phyloP scores from a whole-genome alignment of 169 alveolate genomes.

The Besnoitia besnoiti region DNA sequence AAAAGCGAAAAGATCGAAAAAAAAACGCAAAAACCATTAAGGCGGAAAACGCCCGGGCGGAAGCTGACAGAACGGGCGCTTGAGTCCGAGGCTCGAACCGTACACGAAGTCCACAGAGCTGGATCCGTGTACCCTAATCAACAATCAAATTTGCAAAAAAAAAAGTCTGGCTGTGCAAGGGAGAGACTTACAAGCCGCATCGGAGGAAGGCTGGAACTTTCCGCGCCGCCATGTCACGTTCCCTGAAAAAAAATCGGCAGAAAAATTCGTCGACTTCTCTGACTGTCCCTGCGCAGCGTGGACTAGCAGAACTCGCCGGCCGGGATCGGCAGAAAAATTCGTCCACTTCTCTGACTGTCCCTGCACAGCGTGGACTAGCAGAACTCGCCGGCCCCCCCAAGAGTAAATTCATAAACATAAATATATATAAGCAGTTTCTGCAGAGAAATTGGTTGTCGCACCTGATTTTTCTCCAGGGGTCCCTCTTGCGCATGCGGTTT shows the following conservation, averaged over 20 bases:
- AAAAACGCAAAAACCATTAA: not conserved
- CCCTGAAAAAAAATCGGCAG: constrained; percentile 15
- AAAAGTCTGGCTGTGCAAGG: not conserved
- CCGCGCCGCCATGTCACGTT: constrained; percentile 56
- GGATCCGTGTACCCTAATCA: not conserved
- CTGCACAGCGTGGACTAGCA: too few species aligned
- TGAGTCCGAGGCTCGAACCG: not conserved
- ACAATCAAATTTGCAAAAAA: not conserved
- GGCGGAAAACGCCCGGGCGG: not conserved
- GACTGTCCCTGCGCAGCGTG: not conserved
- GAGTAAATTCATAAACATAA: not conserved
- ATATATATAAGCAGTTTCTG: not conserved
- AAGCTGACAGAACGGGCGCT: not conserved
- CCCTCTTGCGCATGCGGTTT: not conserved
- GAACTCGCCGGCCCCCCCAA: not conserved
- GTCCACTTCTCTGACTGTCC: not conserved
- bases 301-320: too few species aligned
- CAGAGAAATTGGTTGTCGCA: not conserved
- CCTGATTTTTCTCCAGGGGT: constrained; percentile 51
- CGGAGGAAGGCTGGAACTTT: constrained; percentile 48
- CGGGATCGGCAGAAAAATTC: not conserved
- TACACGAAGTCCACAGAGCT: not conserved
- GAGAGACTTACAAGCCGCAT: constrained; percentile 33
- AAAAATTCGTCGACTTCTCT: not conserved
- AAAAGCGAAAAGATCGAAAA: not conserved